phyloP scores from a whole-genome alignment of 2,329 filamentous ascomycete genomes.

The Talaromyces albobiverticillius region DNA sequence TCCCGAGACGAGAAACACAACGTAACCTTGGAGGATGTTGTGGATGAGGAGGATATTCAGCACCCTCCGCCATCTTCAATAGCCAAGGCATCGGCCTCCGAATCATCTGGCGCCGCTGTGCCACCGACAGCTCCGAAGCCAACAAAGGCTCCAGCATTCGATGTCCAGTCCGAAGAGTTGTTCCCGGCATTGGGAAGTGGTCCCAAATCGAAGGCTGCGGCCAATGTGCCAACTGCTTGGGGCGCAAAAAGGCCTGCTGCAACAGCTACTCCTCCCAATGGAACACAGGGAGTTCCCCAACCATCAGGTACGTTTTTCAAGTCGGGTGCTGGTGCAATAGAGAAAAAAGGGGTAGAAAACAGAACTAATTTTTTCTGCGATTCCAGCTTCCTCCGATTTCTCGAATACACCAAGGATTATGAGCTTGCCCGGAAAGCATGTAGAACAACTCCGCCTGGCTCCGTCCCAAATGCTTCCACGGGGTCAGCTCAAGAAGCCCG shows the following conservation, averaged over 20 bases:
- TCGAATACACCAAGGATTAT: slow-evolving; percentile 55
- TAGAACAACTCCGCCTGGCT: slow-evolving; percentile 71
- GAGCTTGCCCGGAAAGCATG: slow-evolving; percentile 77
- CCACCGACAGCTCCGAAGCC: slow-evolving; percentile 33
- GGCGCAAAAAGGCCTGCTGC: slow-evolving; percentile 58
- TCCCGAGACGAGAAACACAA: slow-evolving; percentile 53
- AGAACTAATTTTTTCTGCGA: slow-evolving; percentile 41
- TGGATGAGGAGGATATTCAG: slow-evolving; percentile 72
- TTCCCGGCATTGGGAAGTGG: slow-evolving; percentile 85
- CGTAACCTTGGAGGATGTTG: slow-evolving; percentile 74
- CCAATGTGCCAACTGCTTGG: slow-evolving; percentile 68
- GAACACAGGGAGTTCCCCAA: slow-evolving; percentile 54
- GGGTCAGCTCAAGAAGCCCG: slow-evolving; percentile 75
- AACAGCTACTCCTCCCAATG: slow-evolving; percentile 40
- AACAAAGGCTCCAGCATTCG: slow-evolving; percentile 51
- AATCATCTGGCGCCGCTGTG: slow-evolving; percentile 4
- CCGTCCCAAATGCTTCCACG: slow-evolving; percentile 74
- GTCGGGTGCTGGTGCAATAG: slow-evolving; percentile 18
- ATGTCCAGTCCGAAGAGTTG: slow-evolving; percentile 83
- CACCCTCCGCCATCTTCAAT: slow-evolving; percentile 53
- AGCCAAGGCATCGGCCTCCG: slow-evolving; percentile 20
- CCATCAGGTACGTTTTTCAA: slow-evolving; percentile 44
- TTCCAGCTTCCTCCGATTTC: slow-evolving; percentile 35
- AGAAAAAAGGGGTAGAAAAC: slow-evolving; percentile 28
- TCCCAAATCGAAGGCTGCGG: slow-evolving; percentile 61